Evolutionary conservation across 129 eudicot genomes (phyloP).

Genomic region (Flaveria sonorensis): DNA sequence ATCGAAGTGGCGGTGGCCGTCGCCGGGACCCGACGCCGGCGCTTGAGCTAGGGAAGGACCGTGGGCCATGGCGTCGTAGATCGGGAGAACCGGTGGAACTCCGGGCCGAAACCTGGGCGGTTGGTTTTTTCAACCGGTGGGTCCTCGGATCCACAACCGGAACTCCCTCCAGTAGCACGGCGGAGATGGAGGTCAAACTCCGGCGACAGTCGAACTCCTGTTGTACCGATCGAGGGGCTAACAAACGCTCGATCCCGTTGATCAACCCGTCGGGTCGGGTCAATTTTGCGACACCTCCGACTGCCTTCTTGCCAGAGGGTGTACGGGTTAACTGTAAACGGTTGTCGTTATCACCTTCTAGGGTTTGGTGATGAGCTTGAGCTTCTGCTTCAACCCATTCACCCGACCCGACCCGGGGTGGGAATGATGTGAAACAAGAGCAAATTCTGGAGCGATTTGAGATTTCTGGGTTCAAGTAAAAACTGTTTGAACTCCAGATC

Average conservation of each 20-base stretch:
- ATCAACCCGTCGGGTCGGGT: conserved; percentile 46
- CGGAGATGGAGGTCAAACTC: conserved; percentile 65
- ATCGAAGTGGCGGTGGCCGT: conserved; percentile 66
- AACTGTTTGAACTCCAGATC: too few relatives aligned
- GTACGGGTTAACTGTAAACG: conserved; percentile 12
- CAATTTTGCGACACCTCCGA: conserved; percentile 48
- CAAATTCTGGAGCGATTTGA: too few relatives aligned
- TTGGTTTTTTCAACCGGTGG: not conserved
- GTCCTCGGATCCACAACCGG: conserved; percentile 13
- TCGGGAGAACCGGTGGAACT: conserved; percentile 6
- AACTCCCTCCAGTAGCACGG: not conserved
- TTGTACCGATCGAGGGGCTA: conserved; percentile 69
- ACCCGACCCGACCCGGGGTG: conserved; percentile 22
- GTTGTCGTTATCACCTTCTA: not conserved
- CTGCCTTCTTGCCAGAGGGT: conserved; percentile 19
- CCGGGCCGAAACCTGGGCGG: not conserved
- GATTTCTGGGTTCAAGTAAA: too few relatives aligned
- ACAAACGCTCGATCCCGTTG: conserved; percentile 38
- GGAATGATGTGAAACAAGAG: too few relatives aligned
- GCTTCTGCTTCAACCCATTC: not conserved
- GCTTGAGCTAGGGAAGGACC: conserved; percentile 39
- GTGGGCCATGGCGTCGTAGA: conserved; percentile 7
- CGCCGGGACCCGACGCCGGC: conserved; percentile 93
- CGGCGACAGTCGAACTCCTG: conserved; percentile 69
- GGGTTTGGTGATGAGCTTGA: conserved; percentile 4